A percentile compares a stretch with the other conserved stretches of the same genome.
Evolutionary conservation across 2,329 filamentous ascomycete genomes (phyloP).

Genomic region (Gnomoniopsis sp.): DNA sequence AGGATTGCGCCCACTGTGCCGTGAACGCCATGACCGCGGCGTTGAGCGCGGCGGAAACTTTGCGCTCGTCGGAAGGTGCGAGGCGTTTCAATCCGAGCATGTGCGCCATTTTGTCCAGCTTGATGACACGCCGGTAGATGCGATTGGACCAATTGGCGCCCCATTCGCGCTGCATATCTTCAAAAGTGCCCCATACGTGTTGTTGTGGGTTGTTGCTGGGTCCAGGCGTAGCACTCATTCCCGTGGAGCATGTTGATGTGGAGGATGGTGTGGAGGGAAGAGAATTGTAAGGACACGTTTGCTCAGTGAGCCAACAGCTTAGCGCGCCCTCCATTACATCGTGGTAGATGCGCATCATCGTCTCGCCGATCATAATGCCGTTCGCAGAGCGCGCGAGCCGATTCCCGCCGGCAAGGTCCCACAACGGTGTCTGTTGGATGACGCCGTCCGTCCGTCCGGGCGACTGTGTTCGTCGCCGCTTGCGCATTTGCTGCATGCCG

Average conservation of each 20-base stretch:
- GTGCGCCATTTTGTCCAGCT: slow-evolving; percentile 42
- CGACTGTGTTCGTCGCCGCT: slow-evolving; percentile 8
- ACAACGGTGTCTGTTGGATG: not conserved
- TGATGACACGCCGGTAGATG: slow-evolving; percentile 46
- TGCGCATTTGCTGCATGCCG: not conserved
- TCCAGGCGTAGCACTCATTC: slow-evolving; percentile 2
- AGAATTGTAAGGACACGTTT: slow-evolving; percentile 46
- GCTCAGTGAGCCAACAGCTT: slow-evolving; percentile 51
- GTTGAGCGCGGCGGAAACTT: slow-evolving; percentile 43
- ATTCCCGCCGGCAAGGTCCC: not conserved
- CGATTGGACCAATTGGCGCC: slow-evolving; percentile 43
- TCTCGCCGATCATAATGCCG: slow-evolving; percentile 36
- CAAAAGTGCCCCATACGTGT: slow-evolving; percentile 4
- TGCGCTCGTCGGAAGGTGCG: slow-evolving; percentile 38
- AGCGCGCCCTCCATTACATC: slow-evolving; percentile 51
- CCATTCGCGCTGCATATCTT: slow-evolving; percentile 24
- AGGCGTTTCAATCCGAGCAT: slow-evolving; percentile 37
- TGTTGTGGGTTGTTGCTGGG: slow-evolving; percentile 22
- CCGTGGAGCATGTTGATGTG: not conserved
- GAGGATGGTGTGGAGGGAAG: not conserved
- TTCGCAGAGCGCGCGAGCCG: slow-evolving; percentile 28
- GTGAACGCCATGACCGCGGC: slow-evolving; percentile 50
- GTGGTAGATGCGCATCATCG: slow-evolving; percentile 47
- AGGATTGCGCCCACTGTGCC: slow-evolving; percentile 45
- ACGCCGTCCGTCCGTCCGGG: not conserved